Evolutionary conservation across 352 stramenopile species (phyloP).

Genomic region (Phytopythium cucurbitacearum): DNA sequence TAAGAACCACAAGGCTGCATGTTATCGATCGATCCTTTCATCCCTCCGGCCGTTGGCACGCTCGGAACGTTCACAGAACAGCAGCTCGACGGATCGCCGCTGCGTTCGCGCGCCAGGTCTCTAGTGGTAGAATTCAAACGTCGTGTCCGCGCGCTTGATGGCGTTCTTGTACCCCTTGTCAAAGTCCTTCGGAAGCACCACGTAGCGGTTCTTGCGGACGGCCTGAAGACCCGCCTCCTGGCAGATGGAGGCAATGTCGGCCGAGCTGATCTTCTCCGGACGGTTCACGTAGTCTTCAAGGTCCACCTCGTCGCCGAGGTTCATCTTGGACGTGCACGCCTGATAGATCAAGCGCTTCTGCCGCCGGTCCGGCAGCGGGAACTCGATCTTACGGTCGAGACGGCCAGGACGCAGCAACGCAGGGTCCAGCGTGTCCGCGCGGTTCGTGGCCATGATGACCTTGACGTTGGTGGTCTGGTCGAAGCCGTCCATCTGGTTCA

Average conservation of each 20-base stretch:
- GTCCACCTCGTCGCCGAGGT: constrained; percentile 98
- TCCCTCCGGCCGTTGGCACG: too few relatives aligned
- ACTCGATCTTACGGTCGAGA: constrained; percentile 99
- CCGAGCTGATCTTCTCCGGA: constrained; percentile 98
- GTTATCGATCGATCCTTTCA: too few relatives aligned
- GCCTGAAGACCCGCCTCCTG: constrained; percentile 98
- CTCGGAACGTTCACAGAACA: too few relatives aligned
- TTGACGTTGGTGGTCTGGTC: constrained; percentile 99
- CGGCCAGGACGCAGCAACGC: constrained; percentile 97
- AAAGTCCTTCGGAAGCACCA: constrained; percentile 99
- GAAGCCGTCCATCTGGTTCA: constrained; percentile 99
- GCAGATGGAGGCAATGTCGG: constrained; percentile 98
- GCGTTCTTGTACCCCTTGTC: constrained; percentile 99
- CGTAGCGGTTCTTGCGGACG: constrained; percentile 99
- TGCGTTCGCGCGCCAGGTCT: not conserved
- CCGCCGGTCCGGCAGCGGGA: constrained; percentile 97
- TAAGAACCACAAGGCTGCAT: too few relatives aligned
- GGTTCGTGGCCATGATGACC: constrained; percentile 99
- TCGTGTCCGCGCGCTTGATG: constrained; percentile 98
- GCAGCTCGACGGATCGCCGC: not conserved
- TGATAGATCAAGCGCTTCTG: constrained; percentile 99
- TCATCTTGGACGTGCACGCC: constrained; percentile 99
- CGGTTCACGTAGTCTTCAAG: constrained; percentile 99
- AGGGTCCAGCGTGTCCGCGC: constrained; percentile 98
- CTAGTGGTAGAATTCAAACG: constrained; percentile 98